These are phyloP conservation scores for Nelumbo lutea DNA, from an alignment of 164 flowering plant species.

Conservation along the genomic window DNA sequence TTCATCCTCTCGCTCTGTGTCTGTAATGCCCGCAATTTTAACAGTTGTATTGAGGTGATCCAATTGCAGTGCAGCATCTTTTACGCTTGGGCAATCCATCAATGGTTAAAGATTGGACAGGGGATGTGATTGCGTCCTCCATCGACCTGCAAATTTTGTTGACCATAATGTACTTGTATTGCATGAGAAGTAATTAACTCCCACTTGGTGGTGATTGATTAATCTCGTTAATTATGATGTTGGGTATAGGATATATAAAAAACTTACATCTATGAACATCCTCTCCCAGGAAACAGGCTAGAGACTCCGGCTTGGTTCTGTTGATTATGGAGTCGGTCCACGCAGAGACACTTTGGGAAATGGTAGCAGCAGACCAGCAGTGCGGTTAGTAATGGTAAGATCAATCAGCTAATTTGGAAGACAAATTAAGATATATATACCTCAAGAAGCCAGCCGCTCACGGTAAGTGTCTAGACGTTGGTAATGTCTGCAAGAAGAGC, in stretches of 20 bases:
- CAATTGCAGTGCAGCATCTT: not conserved
- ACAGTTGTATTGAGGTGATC: slow-evolving; percentile 8
- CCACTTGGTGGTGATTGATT: not conserved
- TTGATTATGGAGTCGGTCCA: slow-evolving; percentile 9
- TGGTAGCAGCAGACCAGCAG: too few relatives aligned
- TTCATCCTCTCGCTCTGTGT: slow-evolving; percentile 1
- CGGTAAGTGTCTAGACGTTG: slow-evolving; percentile 10
- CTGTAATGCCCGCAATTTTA: slow-evolving; percentile 3
- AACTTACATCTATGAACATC: slow-evolving; percentile 7
- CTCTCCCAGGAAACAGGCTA: slow-evolving; percentile 11
- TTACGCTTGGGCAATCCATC: slow-evolving; percentile 13
- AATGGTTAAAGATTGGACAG: slow-evolving; percentile 8
- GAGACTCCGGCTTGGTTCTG: slow-evolving; percentile 8
- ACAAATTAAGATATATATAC: not conserved
- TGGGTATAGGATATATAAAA: too few relatives aligned
- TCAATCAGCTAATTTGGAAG: not conserved
- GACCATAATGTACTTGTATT: not conserved
- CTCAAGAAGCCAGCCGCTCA: slow-evolving; percentile 22
- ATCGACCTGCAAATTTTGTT: slow-evolving; percentile 4
- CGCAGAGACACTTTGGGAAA: slow-evolving; percentile 13
- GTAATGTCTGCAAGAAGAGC: slow-evolving; percentile 10
- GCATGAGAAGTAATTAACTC: not conserved
- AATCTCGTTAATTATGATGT: too few relatives aligned
- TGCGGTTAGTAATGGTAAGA: not conserved
- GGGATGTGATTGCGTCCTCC: not conserved